These are phyloP conservation scores for Ustilago shanxiensis DNA, from an alignment of 1,284 basidiomycete genomes.

Conservation along the genomic window DNA sequence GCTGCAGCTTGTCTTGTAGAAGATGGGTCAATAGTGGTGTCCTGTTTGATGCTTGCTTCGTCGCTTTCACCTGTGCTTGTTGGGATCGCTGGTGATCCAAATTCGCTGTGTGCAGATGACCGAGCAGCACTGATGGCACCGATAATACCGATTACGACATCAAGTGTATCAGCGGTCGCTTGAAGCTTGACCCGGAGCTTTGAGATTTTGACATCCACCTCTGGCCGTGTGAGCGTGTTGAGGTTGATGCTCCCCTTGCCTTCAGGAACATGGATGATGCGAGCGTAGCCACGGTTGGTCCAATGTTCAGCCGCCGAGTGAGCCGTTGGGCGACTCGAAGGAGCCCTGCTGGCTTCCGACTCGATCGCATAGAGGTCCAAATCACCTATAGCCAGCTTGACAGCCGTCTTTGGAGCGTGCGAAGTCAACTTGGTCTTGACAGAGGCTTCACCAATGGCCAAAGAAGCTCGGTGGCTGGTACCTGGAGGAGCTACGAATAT, in stretches of 20 bases:
- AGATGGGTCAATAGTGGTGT: neutral
- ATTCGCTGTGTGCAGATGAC: neutral
- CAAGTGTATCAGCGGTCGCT: slow-evolving; percentile 56
- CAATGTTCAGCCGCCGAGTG: slow-evolving; percentile 45
- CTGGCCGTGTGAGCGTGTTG: slow-evolving; percentile 57
- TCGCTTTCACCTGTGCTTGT: too few relatives aligned
- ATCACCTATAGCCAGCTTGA: slow-evolving; percentile 43
- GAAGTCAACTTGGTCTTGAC: slow-evolving; percentile 57
- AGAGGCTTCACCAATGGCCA: slow-evolving; percentile 51
- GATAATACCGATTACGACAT: slow-evolving; percentile 26
- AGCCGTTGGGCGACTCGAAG: neutral
- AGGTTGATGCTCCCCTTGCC: slow-evolving; percentile 42
- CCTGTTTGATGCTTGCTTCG: neutral
- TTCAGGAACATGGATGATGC: slow-evolving; percentile 70
- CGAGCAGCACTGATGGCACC: slow-evolving; percentile 7
- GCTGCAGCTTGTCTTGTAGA: neutral
- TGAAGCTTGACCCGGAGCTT: slow-evolving; percentile 46
- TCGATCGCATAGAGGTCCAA: slow-evolving; percentile 40
- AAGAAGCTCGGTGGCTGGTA: slow-evolving; percentile 27
- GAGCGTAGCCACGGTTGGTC: slow-evolving; percentile 34
- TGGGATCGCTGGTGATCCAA: neutral
- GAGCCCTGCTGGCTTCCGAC: neutral
- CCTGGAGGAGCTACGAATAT: slow-evolving; percentile 34
- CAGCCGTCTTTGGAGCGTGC: slow-evolving; percentile 49
- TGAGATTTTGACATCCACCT: slow-evolving; percentile 56